These are phyloP conservation scores for Rhododendron kiyosumense DNA, from an alignment of 148 eudicot genomes.

Conservation along the genomic window DNA sequence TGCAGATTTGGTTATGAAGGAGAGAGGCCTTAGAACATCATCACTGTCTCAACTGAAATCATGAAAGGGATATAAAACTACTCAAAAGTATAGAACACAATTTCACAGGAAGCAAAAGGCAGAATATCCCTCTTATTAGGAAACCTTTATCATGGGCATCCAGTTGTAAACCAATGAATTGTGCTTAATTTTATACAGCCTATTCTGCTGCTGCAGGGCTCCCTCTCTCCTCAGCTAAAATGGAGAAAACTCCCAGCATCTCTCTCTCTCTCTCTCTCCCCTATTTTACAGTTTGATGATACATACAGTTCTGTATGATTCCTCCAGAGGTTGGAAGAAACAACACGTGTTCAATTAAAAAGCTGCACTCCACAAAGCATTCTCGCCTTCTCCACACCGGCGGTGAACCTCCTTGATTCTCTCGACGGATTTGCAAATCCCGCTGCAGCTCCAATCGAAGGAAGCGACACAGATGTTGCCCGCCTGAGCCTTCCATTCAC, in stretches of 20 bases:
- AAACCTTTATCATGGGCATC: background rate
- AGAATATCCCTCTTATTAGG: slow-evolving; percentile 2
- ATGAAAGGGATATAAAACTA: background rate
- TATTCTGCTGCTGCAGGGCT: background rate
- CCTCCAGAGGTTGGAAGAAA: slow-evolving; percentile 27
- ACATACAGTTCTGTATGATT: slow-evolving; percentile 6
- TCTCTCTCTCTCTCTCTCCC: background rate
- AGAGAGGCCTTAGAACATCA: background rate
- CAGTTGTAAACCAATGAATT: slow-evolving; percentile 1
- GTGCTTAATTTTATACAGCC: slow-evolving; percentile 4
- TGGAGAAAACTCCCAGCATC: background rate
- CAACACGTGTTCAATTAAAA: slow-evolving; percentile 7
- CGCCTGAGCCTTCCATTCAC: slow-evolving; percentile 52
- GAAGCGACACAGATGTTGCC: slow-evolving; percentile 46
- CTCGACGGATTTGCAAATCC: slow-evolving; percentile 41
- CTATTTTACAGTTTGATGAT: slow-evolving; percentile 11
- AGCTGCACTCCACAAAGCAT: slow-evolving; percentile 26
- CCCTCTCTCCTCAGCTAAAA: slow-evolving; percentile 8
- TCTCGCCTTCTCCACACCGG: slow-evolving; percentile 46
- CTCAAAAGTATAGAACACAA: background rate
- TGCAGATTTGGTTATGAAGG: slow-evolving; percentile 3
- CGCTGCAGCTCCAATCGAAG: slow-evolving; percentile 47
- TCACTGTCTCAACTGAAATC: background rate
- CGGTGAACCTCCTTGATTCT: slow-evolving; percentile 43
- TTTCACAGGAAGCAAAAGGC: background rate